Conservation (phyloP, 2,329 filamentous ascomycete genomes). For the Aspergillus flavus region DNA sequence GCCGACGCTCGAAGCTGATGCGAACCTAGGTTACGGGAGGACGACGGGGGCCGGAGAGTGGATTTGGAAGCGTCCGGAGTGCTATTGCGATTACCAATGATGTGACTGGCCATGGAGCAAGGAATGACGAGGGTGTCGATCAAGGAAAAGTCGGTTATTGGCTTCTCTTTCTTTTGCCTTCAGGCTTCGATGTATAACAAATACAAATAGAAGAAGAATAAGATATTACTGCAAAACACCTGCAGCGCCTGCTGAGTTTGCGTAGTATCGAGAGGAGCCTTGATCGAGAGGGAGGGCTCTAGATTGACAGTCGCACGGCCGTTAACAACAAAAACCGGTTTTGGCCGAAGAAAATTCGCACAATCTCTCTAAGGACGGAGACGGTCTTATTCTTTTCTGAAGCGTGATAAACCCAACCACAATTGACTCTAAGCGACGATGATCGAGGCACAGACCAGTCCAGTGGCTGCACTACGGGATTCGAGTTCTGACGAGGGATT, state of each 20-base stretch:
- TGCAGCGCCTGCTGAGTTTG: conserved; percentile 77
- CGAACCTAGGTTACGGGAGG: conserved; percentile 75
- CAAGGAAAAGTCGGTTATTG: conserved; percentile 9
- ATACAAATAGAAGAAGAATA: conserved; percentile 41
- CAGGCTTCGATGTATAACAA: conserved; percentile 31
- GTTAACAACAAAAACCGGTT: background rate
- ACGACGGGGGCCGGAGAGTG: conserved; percentile 79
- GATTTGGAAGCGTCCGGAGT: conserved; percentile 88
- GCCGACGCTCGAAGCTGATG: conserved; percentile 92
- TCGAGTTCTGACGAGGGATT: conserved; percentile 28
- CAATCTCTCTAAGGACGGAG: conserved; percentile 26
- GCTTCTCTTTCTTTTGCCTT: conserved; percentile 17
- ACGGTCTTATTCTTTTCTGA: conserved; percentile 15
- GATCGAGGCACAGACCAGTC: conserved; percentile 47
- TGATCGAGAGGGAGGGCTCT: conserved; percentile 13
- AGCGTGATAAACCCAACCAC: conserved; percentile 30
- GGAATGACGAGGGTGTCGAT: conserved; percentile 15
- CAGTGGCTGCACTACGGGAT: conserved; percentile 48
- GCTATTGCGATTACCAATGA: conserved; percentile 88
- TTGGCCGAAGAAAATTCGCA: conserved; percentile 15
- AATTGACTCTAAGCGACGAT: conserved; percentile 32
- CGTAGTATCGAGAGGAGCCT: conserved; percentile 27
- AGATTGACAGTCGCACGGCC: conserved; percentile 13
- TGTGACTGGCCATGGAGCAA: conserved; percentile 61
- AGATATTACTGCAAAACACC: conserved; percentile 57